Base-by-base conservation (phyloP, 2,329 filamentous ascomycete species). In the Ophiostoma piceae region DNA sequence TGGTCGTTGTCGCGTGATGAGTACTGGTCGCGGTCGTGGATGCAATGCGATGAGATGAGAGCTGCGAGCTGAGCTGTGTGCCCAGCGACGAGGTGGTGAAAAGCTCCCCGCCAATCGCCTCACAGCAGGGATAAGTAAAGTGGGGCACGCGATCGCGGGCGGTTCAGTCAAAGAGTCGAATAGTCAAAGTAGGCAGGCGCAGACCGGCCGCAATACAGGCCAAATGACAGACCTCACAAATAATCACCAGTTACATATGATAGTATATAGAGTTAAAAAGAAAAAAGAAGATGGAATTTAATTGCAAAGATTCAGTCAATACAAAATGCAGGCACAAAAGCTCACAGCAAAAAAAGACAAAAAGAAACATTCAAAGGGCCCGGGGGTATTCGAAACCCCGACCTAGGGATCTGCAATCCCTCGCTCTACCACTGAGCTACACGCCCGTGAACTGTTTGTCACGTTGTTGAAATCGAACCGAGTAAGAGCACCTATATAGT, bases 361-460 rank as follows among this genome's bases (percentile, higher is more conserved):
- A 71, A 69, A 67, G 65, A 16, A 69, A 29, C 12, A 71, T 65
- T 67, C 64, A 67, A 39, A 71, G 68, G 70, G 67, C 70, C 68
- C 64, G 70, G 68, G 70, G 70, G 70, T 71, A 43, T 47, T 71
- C 70, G 70, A 71, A 71, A 71, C 70, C 70, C 70, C 68, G 70
- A 71, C 70, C 70, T 71, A 71, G 68, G 70, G 70, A 71, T 71
- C 70, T 71, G 70, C 70, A 71, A 71, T 71, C 70, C 70, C 68
- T 71, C 70, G 70, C 70, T 71, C 70, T 71, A 71, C 70, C 70
- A 71, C 70, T 71, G 70, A 71, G 70, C 70, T 71, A 71, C 70
- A 67, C 68, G 70, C 67, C 70, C 70, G 57, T 71, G 65, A 65
- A 65, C 12, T 11, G 16, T 65, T 65, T 32, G 62, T 65, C 62